Evolutionary conservation across 495 filamentous ascomycete species (phyloP), one percentile per base, ranked within the genome.

Genomic region (Durotheca rogersii): DNA sequence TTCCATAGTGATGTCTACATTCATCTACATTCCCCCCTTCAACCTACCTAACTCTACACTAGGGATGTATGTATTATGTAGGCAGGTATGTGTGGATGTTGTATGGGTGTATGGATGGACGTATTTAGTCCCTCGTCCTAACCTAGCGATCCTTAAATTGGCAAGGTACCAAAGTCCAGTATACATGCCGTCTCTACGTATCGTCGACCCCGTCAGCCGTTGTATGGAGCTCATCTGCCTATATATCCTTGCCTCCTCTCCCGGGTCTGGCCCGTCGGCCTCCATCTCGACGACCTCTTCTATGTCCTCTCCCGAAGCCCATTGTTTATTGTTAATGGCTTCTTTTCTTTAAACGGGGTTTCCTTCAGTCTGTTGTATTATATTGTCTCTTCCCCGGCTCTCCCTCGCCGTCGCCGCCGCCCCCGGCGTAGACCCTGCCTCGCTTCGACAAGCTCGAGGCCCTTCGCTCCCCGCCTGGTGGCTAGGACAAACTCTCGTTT

Each of bases 221-320:
- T 61, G 55, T 32, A 44, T 59, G 35, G 51, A 64, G 43, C 53
- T 60, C 54, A 59, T 54, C 60, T 62, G 67, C 55, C 68, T 73
- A 72, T 72, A 72, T 73, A 73, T 69, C 68, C 64, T 62, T 63
- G 64, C 64, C 54, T 58, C 65, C 65, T 65, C 64, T 66, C 68
- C 58, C 58, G 60, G 66, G 66, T 67, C 71, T 72, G 67, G 71
- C 58, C 62, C 59, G 48, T 49, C 27, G 47, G 51, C 42, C 61
- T 60, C 51, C 56, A 32, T 60, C 58, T 64, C 30, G 56, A 64
- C 53, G 43, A 60, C 68, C 36, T 56, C 66, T 58, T 66, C 63
- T 65, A 59, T 66, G 60, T 64, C 57, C 55, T 61, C 53, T 54
- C 57, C 41, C 50, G 55, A 51, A 63, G 64, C 43, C 66, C 67